Conservation (phyloP, 345 rosid species). For the Brassica incana region DNA sequence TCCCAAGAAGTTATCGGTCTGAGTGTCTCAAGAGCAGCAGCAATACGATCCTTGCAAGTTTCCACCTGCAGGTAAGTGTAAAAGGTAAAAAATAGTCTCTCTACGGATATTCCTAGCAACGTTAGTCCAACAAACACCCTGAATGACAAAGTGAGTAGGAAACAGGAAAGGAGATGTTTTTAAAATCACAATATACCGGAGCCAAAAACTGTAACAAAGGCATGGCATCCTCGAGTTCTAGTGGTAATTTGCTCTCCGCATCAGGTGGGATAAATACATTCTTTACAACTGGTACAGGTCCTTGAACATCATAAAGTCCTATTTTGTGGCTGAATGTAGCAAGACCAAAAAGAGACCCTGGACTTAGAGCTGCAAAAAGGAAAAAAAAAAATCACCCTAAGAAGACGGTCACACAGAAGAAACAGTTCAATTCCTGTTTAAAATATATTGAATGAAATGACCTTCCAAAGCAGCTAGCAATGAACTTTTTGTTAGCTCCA, state of each 20-base stretch:
- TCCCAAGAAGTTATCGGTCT: slow-evolving; percentile 97
- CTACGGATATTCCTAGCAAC: slow-evolving; percentile 1
- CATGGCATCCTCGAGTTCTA: slow-evolving; percentile 94
- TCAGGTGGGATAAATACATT: slow-evolving; percentile 83
- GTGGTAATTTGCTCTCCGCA: slow-evolving; percentile 57
- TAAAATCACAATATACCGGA: slow-evolving; percentile 59
- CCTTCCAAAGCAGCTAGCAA: slow-evolving; percentile 94
- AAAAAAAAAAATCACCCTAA: not conserved
- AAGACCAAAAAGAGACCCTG: slow-evolving; percentile 91
- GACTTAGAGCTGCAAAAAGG: slow-evolving; percentile 65
- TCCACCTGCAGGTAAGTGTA: slow-evolving; percentile 60
- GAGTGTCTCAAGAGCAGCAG: slow-evolving; percentile 92
- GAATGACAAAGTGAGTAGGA: not conserved
- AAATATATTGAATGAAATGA: slow-evolving; percentile 25
- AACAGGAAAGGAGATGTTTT: not conserved
- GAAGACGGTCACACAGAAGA: slow-evolving; percentile 17
- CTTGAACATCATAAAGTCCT: slow-evolving; percentile 95
- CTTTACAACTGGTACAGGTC: slow-evolving; percentile 85
- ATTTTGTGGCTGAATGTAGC: slow-evolving; percentile 92
- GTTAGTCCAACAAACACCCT: slow-evolving; percentile 6
- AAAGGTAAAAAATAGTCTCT: not conserved
- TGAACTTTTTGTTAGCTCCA: slow-evolving; percentile 96
- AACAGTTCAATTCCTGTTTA: slow-evolving; percentile 10
- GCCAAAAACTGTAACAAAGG: slow-evolving; percentile 88
- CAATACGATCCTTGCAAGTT: slow-evolving; percentile 85